Base-by-base conservation (phyloP, 768 basidiomycete species). In the Auriscalpium vulgare region DNA sequence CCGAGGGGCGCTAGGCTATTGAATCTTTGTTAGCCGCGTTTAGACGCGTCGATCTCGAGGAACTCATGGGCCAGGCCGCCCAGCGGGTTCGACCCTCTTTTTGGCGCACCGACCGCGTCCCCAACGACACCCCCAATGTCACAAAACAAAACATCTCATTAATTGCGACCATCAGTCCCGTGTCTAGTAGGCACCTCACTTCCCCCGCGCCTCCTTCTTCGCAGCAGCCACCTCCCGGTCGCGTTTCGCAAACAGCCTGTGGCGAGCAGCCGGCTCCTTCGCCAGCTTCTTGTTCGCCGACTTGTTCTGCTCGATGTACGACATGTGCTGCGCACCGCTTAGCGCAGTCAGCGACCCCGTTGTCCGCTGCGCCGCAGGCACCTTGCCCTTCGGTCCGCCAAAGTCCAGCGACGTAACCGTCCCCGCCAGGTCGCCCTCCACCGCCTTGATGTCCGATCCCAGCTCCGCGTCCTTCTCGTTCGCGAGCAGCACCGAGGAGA, bases 241-340 rank as follows among this genome's bases (percentile, higher is more conserved):
- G 40, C 91, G 84, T 69, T 90, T 91, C 50, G 82, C 77, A 68
- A 94, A 93, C 23, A 92, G 69, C 70, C 88, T 90, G 75, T 90
- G 83, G 50, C 90, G 68, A 54, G 77, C 76, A 44, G 77, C 75
- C 23, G 63, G 64, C 47, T 78, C 77, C 53, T 69, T 68, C 29
- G 87, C 81, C 10, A 91, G 75, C 55, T 82, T 83, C 75, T 87
- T 89, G 78, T 95, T 95, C 51, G 85, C 88, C 19, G 86, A 88
- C 70, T 91, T 91, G 74, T 94, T 93, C 69, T 91, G 87, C 72
- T 94, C 92, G 48, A 91, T 78, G 64, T 94, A 95, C 48, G 88
- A 90, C 91, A 94, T 93, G 64, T 91, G 90, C 63, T 91, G 88
- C 4, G 83, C 91, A 36, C 93, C 93, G 67, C 88, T 91, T 61